These are phyloP conservation scores for Cylindrotheca fusiformis DNA, from an alignment of 108 stramenopile species.

Conservation along the genomic window DNA sequence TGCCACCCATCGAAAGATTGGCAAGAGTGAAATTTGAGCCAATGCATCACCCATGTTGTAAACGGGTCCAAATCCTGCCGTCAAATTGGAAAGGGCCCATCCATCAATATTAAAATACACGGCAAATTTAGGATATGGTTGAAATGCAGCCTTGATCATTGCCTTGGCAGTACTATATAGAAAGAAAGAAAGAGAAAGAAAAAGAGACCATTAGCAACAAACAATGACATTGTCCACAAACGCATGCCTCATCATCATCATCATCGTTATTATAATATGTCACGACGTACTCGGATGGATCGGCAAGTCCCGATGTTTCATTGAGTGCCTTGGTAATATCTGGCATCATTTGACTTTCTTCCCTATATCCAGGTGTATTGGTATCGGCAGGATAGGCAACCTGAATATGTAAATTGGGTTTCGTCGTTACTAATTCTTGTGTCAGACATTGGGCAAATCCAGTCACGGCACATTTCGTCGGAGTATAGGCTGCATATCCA, in stretches of 20 bases:
- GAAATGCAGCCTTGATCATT: slow-evolving; percentile 59
- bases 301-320: slow-evolving; percentile 59
- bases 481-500: slow-evolving; percentile 83
- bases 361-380: slow-evolving; percentile 93
- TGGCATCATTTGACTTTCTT: slow-evolving; percentile 76
- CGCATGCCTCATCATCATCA: background rate
- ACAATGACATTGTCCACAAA: background rate
- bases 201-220: background rate
- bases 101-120: slow-evolving; percentile 82
- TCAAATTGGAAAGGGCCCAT: slow-evolving; percentile 77
- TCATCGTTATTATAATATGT: no score
- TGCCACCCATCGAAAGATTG: slow-evolving; percentile 65
- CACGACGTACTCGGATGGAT: slow-evolving; percentile 62
- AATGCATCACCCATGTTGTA: slow-evolving; percentile 51
- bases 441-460: slow-evolving; percentile 81
- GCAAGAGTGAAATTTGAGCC: slow-evolving; percentile 65
- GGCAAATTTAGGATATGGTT: slow-evolving; percentile 51
- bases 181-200: background rate
- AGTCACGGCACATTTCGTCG: slow-evolving; percentile 84
- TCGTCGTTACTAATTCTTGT: slow-evolving; percentile 56
- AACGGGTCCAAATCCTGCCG: slow-evolving; percentile 75
- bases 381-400: slow-evolving; percentile 96
- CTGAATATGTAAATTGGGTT: slow-evolving; percentile 50
- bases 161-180: slow-evolving; percentile 51
- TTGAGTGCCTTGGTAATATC: slow-evolving; percentile 66